A percentile compares a stretch with the other conserved stretches of the same genome.
Evolutionary conservation across 2,329 filamentous ascomycete species (phyloP).

Genomic region (Xylogone sp.): DNA sequence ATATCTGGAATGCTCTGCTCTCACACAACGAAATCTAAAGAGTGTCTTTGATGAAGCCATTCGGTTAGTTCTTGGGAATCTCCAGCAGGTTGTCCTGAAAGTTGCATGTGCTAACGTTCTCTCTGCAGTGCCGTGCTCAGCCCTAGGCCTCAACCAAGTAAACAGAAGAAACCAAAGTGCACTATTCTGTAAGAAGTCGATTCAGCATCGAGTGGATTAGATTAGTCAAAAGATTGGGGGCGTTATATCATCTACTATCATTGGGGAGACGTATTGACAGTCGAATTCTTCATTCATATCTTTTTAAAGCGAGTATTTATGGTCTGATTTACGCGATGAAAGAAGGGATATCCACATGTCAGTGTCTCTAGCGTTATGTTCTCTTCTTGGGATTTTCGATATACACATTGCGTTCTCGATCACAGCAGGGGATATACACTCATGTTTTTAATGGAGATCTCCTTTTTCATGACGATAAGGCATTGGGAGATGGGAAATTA

Average conservation of each 20-base stretch:
- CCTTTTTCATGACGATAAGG: neutral
- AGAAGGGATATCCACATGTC: neutral
- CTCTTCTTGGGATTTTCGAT: neutral
- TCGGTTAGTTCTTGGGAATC: conserved; percentile 62
- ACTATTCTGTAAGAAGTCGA: conserved; percentile 53
- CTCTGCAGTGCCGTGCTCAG: conserved; percentile 63
- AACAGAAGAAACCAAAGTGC: conserved; percentile 66
- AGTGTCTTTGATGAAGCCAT: conserved; percentile 99
- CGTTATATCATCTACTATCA: neutral
- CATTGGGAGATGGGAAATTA: neutral
- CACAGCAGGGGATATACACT: neutral
- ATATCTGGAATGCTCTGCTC: conserved; percentile 95
- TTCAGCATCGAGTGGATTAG: neutral
- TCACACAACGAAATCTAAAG: conserved; percentile 96
- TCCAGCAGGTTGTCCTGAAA: no score
- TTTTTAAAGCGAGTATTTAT: neutral
- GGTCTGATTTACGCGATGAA: neutral
- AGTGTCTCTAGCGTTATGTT: neutral
- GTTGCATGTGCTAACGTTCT: neutral
- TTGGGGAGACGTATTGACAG: neutral
- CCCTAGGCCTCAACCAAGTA: conserved; percentile 54
- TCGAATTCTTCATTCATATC: neutral
- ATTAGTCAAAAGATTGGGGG: neutral
- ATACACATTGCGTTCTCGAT: neutral
- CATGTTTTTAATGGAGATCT: neutral